Percentiles rank a stretch among this genome's conserved stretches.
Evolutionary conservation across 768 basidiomycete species (phyloP).

Genomic region (Hypholoma sublateritium): DNA sequence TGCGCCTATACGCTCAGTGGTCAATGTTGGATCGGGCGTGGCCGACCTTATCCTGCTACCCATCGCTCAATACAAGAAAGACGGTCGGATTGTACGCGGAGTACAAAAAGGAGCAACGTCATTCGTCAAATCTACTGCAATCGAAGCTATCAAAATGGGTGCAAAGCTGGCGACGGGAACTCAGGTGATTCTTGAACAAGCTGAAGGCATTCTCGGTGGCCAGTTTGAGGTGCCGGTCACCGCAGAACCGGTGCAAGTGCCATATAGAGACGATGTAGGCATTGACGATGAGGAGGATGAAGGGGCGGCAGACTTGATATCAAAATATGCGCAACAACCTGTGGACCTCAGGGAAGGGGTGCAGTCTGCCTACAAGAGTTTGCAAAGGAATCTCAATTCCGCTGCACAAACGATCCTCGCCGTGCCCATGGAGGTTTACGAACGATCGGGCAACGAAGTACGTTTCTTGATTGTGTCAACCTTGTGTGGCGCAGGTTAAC

Average conservation of each 20-base stretch:
- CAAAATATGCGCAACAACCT: constrained; percentile 93
- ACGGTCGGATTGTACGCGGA: constrained; percentile 88
- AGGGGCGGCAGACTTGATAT: constrained; percentile 58
- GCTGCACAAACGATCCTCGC: constrained; percentile 98
- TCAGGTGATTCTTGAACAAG: constrained; percentile 95
- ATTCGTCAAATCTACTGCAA: constrained; percentile 92
- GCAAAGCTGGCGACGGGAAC: constrained; percentile 95
- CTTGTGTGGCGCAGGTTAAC: constrained; percentile 5
- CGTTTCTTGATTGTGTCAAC: constrained; percentile 19
- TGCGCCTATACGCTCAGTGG: constrained; percentile 92
- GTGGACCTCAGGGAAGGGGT: constrained; percentile 81
- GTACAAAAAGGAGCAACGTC: constrained; percentile 92
- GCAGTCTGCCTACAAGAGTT: constrained; percentile 86
- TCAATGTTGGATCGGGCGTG: constrained; percentile 96
- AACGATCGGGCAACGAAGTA: constrained; percentile 89
- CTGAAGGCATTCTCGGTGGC: constrained; percentile 87
- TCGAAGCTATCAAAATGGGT: constrained; percentile 94
- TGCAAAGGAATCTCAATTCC: constrained; percentile 83
- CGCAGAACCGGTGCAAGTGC: constrained; percentile 61
- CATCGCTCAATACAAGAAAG: constrained; percentile 97
- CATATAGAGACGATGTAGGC: constrained; percentile 33
- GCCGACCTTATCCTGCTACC: constrained; percentile 95
- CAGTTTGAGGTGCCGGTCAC: constrained; percentile 67
- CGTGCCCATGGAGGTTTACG: constrained; percentile 99
- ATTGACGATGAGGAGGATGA: constrained; percentile 41